Conservation (phyloP, 352 stramenopile species). For the Globisporangium okanoganense region DNA sequence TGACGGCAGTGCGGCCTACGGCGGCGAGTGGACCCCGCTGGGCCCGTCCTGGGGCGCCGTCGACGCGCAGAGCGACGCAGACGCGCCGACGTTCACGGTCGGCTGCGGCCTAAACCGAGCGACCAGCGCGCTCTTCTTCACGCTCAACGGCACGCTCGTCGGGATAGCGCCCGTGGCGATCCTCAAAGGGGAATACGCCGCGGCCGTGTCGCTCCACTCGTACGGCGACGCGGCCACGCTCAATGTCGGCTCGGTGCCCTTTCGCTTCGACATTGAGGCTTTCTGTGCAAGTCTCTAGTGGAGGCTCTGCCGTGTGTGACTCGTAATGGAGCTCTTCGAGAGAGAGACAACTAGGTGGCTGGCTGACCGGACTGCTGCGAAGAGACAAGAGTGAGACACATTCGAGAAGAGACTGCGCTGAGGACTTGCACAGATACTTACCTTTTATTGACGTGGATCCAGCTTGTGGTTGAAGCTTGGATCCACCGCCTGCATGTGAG, state of each 20-base stretch:
- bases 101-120: conserved; percentile 68
- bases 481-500: neutral
- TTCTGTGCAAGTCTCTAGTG: conserved; percentile 86
- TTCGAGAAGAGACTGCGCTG: conserved; percentile 11
- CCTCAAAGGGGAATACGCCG: conserved; percentile 57
- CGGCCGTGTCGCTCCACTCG: conserved; percentile 73
- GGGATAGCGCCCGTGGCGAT: conserved; percentile 39
- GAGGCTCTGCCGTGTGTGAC: neutral
- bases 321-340: neutral
- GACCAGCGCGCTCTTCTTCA: conserved; percentile 72
- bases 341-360: neutral
- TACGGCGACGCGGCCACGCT: conserved; percentile 68
- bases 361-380: neutral
- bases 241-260: conserved; percentile 68
- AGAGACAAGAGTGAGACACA: neutral
- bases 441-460: conserved; percentile 1
- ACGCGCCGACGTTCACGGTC: conserved; percentile 40
- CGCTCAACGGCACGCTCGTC: conserved; percentile 66
- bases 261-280: conserved; percentile 82
- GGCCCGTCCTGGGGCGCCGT: conserved; percentile 59
- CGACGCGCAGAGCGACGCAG: conserved; percentile 21
- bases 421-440: conserved; percentile 47
- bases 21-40: conserved; percentile 67
- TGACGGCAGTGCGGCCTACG: conserved; percentile 59
- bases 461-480: neutral